Percentiles rank a stretch among this genome's conserved stretches.
These are phyloP conservation scores for Arthrocladium fulminans DNA, from an alignment of 2,329 filamentous ascomycete genomes.

Conservation along the genomic window DNA sequence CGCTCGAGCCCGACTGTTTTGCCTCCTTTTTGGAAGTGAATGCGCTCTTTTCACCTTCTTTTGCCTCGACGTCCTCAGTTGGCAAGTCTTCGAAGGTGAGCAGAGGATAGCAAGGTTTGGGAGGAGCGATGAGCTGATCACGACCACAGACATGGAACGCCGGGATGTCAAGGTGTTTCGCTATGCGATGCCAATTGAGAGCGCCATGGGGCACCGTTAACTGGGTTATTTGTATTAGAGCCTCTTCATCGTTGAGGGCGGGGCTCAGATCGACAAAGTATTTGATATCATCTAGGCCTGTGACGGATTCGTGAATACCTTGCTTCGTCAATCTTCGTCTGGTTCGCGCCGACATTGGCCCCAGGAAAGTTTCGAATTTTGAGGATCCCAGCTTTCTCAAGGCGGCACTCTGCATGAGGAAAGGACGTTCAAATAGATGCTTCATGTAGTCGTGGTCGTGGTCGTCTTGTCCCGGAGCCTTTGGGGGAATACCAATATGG, in stretches of 20 bases:
- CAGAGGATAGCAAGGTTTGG: slow-evolving; percentile 20
- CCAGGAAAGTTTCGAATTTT: slow-evolving; percentile 27
- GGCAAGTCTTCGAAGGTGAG: background rate
- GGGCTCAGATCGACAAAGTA: slow-evolving; percentile 59
- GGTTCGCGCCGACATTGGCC: slow-evolving; percentile 23
- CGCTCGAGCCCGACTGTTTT: too few relatives aligned
- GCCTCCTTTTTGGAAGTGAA: background rate
- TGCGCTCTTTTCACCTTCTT: background rate
- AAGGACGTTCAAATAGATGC: slow-evolving; percentile 23
- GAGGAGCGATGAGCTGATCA: slow-evolving; percentile 28
- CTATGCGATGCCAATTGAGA: slow-evolving; percentile 43
- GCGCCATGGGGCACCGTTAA: slow-evolving; percentile 50
- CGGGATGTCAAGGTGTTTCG: slow-evolving; percentile 32
- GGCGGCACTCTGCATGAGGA: slow-evolving; percentile 28
- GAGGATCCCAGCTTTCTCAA: slow-evolving; percentile 26
- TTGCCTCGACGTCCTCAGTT: background rate
- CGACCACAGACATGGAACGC: slow-evolving; percentile 37
- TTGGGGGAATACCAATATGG: slow-evolving; percentile 29
- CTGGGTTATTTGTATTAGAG: slow-evolving; percentile 50
- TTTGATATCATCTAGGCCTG: slow-evolving; percentile 35
- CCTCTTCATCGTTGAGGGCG: slow-evolving; percentile 52
- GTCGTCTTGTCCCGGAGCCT: slow-evolving; percentile 13
- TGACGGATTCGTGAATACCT: slow-evolving; percentile 12
- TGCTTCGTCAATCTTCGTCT: slow-evolving; percentile 12
- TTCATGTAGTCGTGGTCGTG: slow-evolving; percentile 15